These are phyloP conservation scores for Centrapalus pauciflorus DNA, from an alignment of 129 eudicot genomes.

Conservation along the genomic window DNA sequence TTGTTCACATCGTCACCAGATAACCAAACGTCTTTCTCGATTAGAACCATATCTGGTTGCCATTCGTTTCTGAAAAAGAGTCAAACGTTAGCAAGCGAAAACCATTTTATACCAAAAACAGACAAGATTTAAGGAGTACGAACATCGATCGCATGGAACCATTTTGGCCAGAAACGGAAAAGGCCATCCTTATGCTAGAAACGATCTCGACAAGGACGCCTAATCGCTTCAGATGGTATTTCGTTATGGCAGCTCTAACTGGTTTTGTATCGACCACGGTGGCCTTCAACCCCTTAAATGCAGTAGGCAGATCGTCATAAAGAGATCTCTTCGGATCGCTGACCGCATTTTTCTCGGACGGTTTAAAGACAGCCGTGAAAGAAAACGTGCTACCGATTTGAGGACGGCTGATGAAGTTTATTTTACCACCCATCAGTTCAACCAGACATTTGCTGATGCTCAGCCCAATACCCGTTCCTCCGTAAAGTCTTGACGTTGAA, in stretches of 20 bases:
- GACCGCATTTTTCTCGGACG: slow-evolving; percentile 34
- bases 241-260: slow-evolving; percentile 62
- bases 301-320: slow-evolving; percentile 41
- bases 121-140: neutral
- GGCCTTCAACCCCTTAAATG: slow-evolving; percentile 65
- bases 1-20: slow-evolving; percentile 36
- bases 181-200: slow-evolving; percentile 36
- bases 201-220: slow-evolving; percentile 52
- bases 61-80: slow-evolving; percentile 31
- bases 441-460: slow-evolving; percentile 86
- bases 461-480: slow-evolving; percentile 87
- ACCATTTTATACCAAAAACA: neutral
- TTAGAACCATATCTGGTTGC: slow-evolving; percentile 65
- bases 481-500: slow-evolving; percentile 77
- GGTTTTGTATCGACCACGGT: slow-evolving; percentile 62
- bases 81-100: neutral
- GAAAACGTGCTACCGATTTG: slow-evolving; percentile 80
- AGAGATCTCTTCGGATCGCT: slow-evolving; percentile 33
- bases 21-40: slow-evolving; percentile 82
- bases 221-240: slow-evolving; percentile 69
- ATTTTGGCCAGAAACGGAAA: slow-evolving; percentile 21
- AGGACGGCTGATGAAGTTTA: slow-evolving; percentile 60
- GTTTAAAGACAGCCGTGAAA: slow-evolving; percentile 50
- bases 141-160: slow-evolving; percentile 39
- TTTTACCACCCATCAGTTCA: slow-evolving; percentile 79